Conservation (phyloP, 306 rosid genomes). For the Mimosa bimucronata region DNA sequence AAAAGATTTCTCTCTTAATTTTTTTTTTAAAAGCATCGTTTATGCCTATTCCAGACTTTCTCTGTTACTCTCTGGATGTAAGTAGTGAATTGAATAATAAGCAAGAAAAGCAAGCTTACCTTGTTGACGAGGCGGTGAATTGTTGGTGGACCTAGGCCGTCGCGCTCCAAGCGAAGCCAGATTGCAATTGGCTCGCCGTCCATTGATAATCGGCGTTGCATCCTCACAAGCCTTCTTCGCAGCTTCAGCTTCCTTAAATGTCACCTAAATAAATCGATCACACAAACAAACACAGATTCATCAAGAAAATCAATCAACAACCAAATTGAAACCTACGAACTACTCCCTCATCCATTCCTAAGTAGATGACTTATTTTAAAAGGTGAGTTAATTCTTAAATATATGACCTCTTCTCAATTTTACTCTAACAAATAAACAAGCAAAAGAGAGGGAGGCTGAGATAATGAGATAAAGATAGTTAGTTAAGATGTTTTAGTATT, state of each 20-base stretch:
- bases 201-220: conserved; percentile 67
- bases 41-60: neutral
- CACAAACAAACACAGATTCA: neutral
- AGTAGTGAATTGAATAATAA: neutral
- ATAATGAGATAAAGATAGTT: too few relatives aligned
- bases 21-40: neutral
- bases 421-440: too few relatives aligned
- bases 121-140: conserved; percentile 52
- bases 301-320: neutral
- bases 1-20: neutral
- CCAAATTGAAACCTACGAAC: too few relatives aligned
- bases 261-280: conserved; percentile 49
- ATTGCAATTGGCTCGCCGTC: conserved; percentile 86
- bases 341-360: too few relatives aligned
- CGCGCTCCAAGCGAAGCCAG: conserved; percentile 84
- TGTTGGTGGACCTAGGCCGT: conserved; percentile 55
- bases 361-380: too few relatives aligned
- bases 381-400: too few relatives aligned
- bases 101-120: conserved; percentile 38
- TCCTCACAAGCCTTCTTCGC: conserved; percentile 94
- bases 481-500: too few relatives aligned
- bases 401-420: too few relatives aligned
- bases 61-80: neutral
- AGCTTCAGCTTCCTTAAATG: conserved; percentile 78
- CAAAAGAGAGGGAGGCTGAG: too few relatives aligned